Evolutionary conservation across 2,329 filamentous ascomycete genomes (phyloP).

Genomic region (Escovopsis sp.): DNA sequence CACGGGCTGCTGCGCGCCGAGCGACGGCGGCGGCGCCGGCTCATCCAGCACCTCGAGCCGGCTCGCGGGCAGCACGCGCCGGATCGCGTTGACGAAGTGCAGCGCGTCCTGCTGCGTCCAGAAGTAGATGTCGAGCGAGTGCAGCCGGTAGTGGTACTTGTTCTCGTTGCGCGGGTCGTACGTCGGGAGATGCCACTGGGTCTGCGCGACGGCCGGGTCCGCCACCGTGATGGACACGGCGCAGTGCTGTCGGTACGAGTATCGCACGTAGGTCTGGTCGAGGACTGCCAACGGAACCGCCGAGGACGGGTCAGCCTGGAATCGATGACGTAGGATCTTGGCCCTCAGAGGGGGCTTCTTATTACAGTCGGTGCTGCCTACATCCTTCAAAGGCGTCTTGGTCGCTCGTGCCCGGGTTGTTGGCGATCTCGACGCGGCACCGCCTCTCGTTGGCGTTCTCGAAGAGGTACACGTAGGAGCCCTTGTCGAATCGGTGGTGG

Average conservation of each 20-base stretch:
- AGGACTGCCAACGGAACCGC: slow-evolving; percentile 37
- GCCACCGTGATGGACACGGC: slow-evolving; percentile 53
- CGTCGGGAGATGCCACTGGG: slow-evolving; percentile 61
- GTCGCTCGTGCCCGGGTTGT: slow-evolving; percentile 55
- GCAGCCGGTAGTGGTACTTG: slow-evolving; percentile 65
- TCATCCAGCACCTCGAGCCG: slow-evolving; percentile 52
- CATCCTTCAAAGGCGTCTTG: slow-evolving; percentile 68
- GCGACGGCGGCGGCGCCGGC: slow-evolving; percentile 30
- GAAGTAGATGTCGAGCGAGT: slow-evolving; percentile 65
- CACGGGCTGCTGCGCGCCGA: too few relatives aligned
- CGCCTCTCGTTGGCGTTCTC: slow-evolving; percentile 52
- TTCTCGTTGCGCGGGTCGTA: slow-evolving; percentile 58
- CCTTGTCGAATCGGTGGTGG: slow-evolving; percentile 70
- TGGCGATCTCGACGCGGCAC: slow-evolving; percentile 62
- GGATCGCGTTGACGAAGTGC: slow-evolving; percentile 52
- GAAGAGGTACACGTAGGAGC: slow-evolving; percentile 68
- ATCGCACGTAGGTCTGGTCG: slow-evolving; percentile 47
- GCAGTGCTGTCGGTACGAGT: slow-evolving; percentile 60
- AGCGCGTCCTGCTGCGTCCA: slow-evolving; percentile 60
- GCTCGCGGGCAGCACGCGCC: slow-evolving; percentile 44
- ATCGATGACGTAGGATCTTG: too few relatives aligned
- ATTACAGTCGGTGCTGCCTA: too few relatives aligned
- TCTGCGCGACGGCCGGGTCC: slow-evolving; percentile 28
- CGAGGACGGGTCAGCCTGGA: slow-evolving; percentile 7
- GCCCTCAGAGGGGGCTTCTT: background rate